Conservation (phyloP, 225 moss, liverwort and hornwort species). For the Takakia lepidozioides region DNA sequence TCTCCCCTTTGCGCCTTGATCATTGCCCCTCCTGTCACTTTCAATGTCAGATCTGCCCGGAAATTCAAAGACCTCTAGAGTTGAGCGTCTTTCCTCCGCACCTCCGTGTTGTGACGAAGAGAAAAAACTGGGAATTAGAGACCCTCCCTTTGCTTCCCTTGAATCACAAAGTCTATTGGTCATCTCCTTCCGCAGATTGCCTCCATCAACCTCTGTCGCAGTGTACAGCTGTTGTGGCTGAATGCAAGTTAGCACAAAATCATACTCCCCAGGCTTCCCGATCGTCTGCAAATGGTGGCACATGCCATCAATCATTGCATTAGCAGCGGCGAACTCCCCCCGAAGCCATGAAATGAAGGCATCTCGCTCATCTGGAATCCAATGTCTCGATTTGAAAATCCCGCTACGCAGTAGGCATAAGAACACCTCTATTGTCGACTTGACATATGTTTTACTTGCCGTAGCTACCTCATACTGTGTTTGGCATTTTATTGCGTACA, state of each 20-base stretch:
- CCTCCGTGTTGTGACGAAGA: background rate
- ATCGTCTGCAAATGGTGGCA: slow-evolving; percentile 58
- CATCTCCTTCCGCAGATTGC: slow-evolving; percentile 26
- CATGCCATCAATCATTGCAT: slow-evolving; percentile 53
- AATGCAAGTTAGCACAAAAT: slow-evolving; percentile 54
- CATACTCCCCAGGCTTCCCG: slow-evolving; percentile 56
- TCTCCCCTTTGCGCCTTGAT: too few species aligned
- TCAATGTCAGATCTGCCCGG: slow-evolving; percentile 4
- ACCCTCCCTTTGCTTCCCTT: slow-evolving; percentile 3
- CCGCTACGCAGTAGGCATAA: slow-evolving; percentile 22
- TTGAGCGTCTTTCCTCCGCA: background rate
- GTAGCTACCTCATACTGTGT: slow-evolving; percentile 19
- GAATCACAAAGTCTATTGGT: slow-evolving; percentile 7
- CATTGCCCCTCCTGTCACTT: slow-evolving; percentile 2
- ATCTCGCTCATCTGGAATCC: slow-evolving; percentile 62
- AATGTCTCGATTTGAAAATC: slow-evolving; percentile 26
- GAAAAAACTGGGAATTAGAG: slow-evolving; percentile 5
- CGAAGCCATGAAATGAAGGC: slow-evolving; percentile 58
- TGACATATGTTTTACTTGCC: slow-evolving; percentile 19
- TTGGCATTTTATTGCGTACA: slow-evolving; percentile 39
- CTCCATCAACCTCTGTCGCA: slow-evolving; percentile 12
- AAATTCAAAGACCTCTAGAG: background rate
- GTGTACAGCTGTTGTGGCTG: slow-evolving; percentile 22
- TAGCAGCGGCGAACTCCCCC: slow-evolving; percentile 65
- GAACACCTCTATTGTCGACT: slow-evolving; percentile 23